phyloP scores from a whole-genome alignment of 257 asterid species.

The Penstemon davidsonii region DNA sequence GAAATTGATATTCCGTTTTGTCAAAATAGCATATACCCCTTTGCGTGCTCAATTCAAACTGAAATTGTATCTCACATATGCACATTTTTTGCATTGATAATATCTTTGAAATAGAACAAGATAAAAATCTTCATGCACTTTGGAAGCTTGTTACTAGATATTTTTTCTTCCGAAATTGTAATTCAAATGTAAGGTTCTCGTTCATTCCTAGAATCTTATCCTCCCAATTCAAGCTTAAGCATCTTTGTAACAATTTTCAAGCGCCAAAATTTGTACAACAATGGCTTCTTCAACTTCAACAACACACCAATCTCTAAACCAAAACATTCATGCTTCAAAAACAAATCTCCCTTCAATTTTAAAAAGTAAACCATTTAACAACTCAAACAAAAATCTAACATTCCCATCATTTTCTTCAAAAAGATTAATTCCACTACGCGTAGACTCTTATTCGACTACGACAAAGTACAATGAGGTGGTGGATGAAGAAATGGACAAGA shows the following conservation, averaged over 20 bases:
- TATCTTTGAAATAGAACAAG: slow-evolving; percentile 37
- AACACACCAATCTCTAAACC: slow-evolving; percentile 33
- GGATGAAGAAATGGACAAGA: slow-evolving; percentile 82
- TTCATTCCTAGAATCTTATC: slow-evolving; percentile 48
- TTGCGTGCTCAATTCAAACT: neutral
- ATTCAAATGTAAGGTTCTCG: slow-evolving; percentile 41
- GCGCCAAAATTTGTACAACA: slow-evolving; percentile 29
- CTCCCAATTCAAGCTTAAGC: slow-evolving; percentile 17
- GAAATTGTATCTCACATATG: slow-evolving; percentile 8
- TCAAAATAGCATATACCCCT: slow-evolving; percentile 14
- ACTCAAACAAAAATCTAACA: slow-evolving; percentile 27
- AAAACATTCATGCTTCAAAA: slow-evolving; percentile 29
- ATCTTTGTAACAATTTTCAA: neutral
- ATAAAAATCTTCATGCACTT: slow-evolving; percentile 44
- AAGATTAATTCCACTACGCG: slow-evolving; percentile 24
- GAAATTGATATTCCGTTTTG: neutral
- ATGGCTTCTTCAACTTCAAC: slow-evolving; percentile 58
- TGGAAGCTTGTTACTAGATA: slow-evolving; percentile 58
- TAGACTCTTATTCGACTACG: slow-evolving; percentile 37
- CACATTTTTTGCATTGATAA: slow-evolving; percentile 22
- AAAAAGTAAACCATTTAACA: slow-evolving; percentile 31
- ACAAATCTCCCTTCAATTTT: slow-evolving; percentile 33
- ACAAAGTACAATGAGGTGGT: slow-evolving; percentile 47
- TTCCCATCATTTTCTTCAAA: slow-evolving; percentile 27
- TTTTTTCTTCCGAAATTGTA: slow-evolving; percentile 29